Evolutionary conservation across 2,329 filamentous ascomycete species (phyloP), one percentile per base, ranked within the genome.

Genomic region (Diaporthe citrichinensis): DNA sequence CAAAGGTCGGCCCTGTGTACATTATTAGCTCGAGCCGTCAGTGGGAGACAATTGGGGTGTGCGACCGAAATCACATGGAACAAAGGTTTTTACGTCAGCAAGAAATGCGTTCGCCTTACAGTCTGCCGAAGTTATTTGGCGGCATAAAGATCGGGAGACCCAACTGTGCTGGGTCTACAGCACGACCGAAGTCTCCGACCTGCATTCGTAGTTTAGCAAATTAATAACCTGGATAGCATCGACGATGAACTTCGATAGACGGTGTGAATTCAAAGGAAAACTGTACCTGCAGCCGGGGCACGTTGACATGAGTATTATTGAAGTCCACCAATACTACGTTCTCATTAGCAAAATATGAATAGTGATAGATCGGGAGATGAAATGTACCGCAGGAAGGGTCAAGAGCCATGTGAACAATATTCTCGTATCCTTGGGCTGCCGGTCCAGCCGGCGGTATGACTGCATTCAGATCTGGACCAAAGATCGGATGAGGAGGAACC

Each of bases 281-380:
- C 8, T 25, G 12, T 46, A 71, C 53, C 69, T 72, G 69, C n/a
- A 72, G 6, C 3, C 69, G 53, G 2, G 69, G 69, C n/a, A 72
- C 39, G 25, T 57, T 31, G 1, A 14, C 1, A n/a, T 72, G 69
- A 41, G 34, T 20, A 49, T 9, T 17, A 25, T 28, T 39, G 10
- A 25, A 58, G 2, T 46, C 69, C 2, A 59, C 4, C 7, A 36
- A 59, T 23, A 72, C 55, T 71, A 12, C 4, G 3, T 5, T n/a
- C 20, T 1, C 28, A 39, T 53, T 44, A 44, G 20, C 8, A 23
- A 2, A 49, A 49, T 23, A 0, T 23, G 6, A 6, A 44, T 8
- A 20, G 4, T 44, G 15, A 44, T 44, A 15, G 17, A 44, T 20
- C 17, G 12, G 41, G 41, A 44, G 41, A 0, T 44, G 6, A 20